These are phyloP conservation scores for Scalesia atractyloides DNA, from an alignment of 129 eudicot genomes.

Conservation along the genomic window DNA sequence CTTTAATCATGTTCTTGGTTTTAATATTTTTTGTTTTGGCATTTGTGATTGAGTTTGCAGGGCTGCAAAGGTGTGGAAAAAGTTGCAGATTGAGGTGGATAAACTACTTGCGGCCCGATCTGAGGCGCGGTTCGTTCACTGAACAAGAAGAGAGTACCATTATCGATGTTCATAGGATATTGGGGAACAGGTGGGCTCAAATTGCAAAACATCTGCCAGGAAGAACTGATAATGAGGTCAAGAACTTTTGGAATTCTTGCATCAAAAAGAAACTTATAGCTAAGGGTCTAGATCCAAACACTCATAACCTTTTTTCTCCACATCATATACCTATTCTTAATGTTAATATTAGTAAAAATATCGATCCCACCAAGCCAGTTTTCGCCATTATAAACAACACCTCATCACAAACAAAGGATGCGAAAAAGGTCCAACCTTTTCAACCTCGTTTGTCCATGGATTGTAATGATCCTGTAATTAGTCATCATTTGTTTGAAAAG, in stretches of 20 bases:
- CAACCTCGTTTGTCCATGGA: constrained; percentile 16
- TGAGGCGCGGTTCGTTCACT: constrained; percentile 79
- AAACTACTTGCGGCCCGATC: constrained; percentile 69
- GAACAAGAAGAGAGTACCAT: constrained; percentile 83
- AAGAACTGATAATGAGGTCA: constrained; percentile 84
- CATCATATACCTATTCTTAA: constrained; percentile 40
- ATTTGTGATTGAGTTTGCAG: constrained; percentile 38
- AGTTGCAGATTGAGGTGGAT: constrained; percentile 72
- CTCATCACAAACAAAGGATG: constrained; percentile 44
- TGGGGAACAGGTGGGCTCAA: constrained; percentile 94
- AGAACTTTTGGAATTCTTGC: constrained; percentile 93
- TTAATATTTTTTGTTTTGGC: background rate
- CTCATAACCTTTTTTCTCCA: constrained; percentile 78
- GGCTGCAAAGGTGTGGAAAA: constrained; percentile 73
- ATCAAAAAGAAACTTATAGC: constrained; percentile 85
- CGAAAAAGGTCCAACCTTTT: constrained; percentile 34
- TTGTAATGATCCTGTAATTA: constrained; percentile 16
- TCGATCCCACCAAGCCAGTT: constrained; percentile 28
- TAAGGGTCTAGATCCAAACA: constrained; percentile 90
- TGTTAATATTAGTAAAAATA: constrained; percentile 24
- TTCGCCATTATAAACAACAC: constrained; percentile 41
- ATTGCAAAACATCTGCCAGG: constrained; percentile 90
- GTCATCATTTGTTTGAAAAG: constrained; percentile 30
- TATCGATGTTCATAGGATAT: constrained; percentile 75
- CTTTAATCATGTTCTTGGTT: constrained; percentile 2